Base-by-base conservation (phyloP, 208 protist genomes). In the Crithidia fasciculata region DNA sequence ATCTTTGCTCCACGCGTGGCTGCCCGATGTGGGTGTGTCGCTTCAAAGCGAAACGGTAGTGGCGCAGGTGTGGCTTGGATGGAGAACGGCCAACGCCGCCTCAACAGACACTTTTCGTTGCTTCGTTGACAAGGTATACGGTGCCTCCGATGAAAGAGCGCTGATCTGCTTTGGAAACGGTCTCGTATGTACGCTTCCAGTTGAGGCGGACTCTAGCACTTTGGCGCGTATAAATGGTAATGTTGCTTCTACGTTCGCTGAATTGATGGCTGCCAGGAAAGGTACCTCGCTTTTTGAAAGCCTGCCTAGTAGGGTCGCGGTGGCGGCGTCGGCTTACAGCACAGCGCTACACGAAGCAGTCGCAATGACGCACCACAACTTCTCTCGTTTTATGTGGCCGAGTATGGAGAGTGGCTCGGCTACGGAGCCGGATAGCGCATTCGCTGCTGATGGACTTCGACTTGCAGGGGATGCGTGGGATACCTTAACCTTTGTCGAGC, bases 91-190 rank as follows among this genome's bases (percentile, higher is more conserved):
- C 2, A 68, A 18, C 36, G 39, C 18, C 10, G 28, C 73, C 2
- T 47, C 67, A n/a, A 55, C 62, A 13, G 66, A 44, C 2, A 47
- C 49, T 7, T 60, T 78, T 43, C 7, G 18, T 2, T 58, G 37
- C 9, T 41, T 72, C 10, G 19, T 66, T 2, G 52, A 59, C 15
- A 16, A 18, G 6, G 58, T 78, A 7, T 72, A 72, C 18, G 4
- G 55, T 6, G 19, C 5, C 0, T 18, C 16, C 2, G 6, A 18
- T 10, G 43, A 59, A 57, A 41, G 5, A 41, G n/a, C 15, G 36
- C 36, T 68, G 44, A 39, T 39, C 44, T 78, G 73, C 59, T 78
- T 78, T 43, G 66, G 66, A 13, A 78, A 78, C 52, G 73, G 73
- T 5, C 5, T 18, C 15, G 8, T 78, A 9, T 78, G 45, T 40